A percentile compares a stretch with the other conserved stretches of the same genome.
These are phyloP conservation scores for Osmozyma mogii DNA, from an alignment of 805 yeast genomes.

Conservation along the genomic window DNA sequence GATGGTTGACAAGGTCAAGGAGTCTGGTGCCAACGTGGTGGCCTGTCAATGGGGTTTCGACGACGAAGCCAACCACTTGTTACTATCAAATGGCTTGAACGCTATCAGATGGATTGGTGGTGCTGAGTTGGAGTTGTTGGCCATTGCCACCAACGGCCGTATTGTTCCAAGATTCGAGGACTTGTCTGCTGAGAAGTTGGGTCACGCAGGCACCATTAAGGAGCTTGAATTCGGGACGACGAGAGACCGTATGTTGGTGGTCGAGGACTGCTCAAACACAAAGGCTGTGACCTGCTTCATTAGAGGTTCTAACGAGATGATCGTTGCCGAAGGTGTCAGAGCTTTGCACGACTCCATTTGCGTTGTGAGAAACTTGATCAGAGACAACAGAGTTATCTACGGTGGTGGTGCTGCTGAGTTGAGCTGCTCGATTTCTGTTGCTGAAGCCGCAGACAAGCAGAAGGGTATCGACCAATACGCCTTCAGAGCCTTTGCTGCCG, in stretches of 20 bases:
- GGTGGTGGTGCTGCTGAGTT: constrained; percentile 99
- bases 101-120: constrained; percentile 99
- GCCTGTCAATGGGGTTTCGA: constrained; percentile 99
- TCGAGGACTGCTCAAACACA: constrained; percentile 81
- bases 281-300: constrained; percentile 88
- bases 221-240: constrained; percentile 96
- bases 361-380: constrained; percentile 91
- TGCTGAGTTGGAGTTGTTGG: constrained; percentile 88
- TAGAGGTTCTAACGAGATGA: constrained; percentile 96
- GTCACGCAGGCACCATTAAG: constrained; percentile 75
- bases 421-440: constrained; percentile 83
- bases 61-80: constrained; percentile 93
- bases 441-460: constrained; percentile 86
- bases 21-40: constrained; percentile 89
- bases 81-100: constrained; percentile 80
- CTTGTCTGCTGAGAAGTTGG: constrained; percentile 71
- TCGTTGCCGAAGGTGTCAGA: constrained; percentile 92
- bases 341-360: constrained; percentile 95
- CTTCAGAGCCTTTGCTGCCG: constrained; percentile 87
- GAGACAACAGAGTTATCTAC: constrained; percentile 90
- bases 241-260: constrained; percentile 88
- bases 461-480: constrained; percentile 97
- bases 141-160: constrained; percentile 95
- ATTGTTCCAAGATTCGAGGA: constrained; percentile 98
- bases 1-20: constrained; percentile 83